Evolutionary conservation across 2,329 filamentous ascomycete genomes (phyloP).

Genomic region (Xylariaceae sp.): DNA sequence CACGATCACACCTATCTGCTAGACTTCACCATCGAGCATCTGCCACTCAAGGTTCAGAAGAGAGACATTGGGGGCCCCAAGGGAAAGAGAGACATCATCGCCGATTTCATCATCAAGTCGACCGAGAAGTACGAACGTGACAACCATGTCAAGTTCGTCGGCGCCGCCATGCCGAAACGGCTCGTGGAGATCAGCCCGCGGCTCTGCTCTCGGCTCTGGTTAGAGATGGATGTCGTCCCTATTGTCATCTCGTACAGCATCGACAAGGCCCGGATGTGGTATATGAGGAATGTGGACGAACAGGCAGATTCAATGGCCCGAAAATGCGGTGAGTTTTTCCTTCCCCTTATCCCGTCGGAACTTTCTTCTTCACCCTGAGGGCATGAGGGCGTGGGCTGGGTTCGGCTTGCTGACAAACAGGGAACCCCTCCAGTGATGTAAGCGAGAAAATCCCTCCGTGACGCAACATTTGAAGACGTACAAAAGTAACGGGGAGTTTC

Average conservation of each 20-base stretch:
- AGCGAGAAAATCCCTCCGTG: background rate
- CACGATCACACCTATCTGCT: conserved; percentile 71
- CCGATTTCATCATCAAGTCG: conserved; percentile 53
- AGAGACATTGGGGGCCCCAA: conserved; percentile 26
- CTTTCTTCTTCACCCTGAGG: background rate
- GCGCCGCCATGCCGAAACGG: conserved; percentile 60
- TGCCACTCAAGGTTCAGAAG: conserved; percentile 36
- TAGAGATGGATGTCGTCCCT: conserved; percentile 70
- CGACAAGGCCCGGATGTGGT: conserved; percentile 42
- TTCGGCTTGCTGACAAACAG: too few species aligned
- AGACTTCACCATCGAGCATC: conserved; percentile 62
- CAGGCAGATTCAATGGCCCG: conserved; percentile 76
- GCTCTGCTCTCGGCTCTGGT: conserved; percentile 67
- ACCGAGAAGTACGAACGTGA: conserved; percentile 56
- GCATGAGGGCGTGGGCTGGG: too few species aligned
- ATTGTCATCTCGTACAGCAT: conserved; percentile 51
- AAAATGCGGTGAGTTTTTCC: conserved; percentile 49
- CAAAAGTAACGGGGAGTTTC: background rate
- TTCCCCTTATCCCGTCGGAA: conserved; percentile 50
- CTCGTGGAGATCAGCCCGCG: conserved; percentile 56
- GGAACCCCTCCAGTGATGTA: conserved; percentile 3
- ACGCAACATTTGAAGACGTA: background rate
- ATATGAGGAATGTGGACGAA: conserved; percentile 63
- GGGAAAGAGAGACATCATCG: conserved; percentile 39
- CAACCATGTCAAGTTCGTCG: conserved; percentile 69